Conservation (phyloP, 164 flowering plant species). For the Litsea cubeba region DNA sequence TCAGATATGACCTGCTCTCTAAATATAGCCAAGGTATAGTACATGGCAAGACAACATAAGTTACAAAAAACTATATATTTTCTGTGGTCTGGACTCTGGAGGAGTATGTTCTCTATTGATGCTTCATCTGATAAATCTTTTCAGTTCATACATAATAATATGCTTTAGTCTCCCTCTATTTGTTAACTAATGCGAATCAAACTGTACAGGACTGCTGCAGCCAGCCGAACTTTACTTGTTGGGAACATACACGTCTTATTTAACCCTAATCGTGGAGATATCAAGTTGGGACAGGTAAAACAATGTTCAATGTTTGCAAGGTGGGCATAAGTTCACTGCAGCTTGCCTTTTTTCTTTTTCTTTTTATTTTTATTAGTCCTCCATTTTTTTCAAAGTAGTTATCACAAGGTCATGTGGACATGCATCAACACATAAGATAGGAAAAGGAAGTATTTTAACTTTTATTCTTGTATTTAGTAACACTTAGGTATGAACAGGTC, state of each 20-base stretch:
- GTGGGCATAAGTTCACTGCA: not conserved
- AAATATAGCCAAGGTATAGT: too few species aligned
- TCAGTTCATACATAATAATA: too few species aligned
- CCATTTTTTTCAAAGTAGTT: not conserved
- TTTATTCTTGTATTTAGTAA: not conserved
- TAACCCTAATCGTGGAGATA: constrained; percentile 91
- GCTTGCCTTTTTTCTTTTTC: not conserved
- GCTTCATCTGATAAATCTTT: too few species aligned
- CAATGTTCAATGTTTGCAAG: not conserved
- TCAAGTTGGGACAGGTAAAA: constrained; percentile 89
- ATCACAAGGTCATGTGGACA: not conserved
- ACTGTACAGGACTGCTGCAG: constrained; percentile 26
- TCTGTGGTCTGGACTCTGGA: too few species aligned
- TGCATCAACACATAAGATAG: not conserved
- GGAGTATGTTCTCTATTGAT: too few species aligned
- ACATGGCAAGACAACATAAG: too few species aligned
- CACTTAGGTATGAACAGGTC: too few species aligned
- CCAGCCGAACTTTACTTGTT: constrained; percentile 45
- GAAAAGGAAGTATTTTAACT: not conserved
- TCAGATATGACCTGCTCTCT: too few species aligned
- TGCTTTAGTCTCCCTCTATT: too few species aligned
- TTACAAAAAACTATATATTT: too few species aligned
- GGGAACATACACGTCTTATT: constrained; percentile 84
- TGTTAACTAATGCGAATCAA: too few species aligned
- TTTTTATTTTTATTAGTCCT: not conserved